A percentile compares a stretch with the other conserved stretches of the same genome.
phyloP scores from a whole-genome alignment of 805 yeast genomes.

The Jamesozyma piceae region DNA sequence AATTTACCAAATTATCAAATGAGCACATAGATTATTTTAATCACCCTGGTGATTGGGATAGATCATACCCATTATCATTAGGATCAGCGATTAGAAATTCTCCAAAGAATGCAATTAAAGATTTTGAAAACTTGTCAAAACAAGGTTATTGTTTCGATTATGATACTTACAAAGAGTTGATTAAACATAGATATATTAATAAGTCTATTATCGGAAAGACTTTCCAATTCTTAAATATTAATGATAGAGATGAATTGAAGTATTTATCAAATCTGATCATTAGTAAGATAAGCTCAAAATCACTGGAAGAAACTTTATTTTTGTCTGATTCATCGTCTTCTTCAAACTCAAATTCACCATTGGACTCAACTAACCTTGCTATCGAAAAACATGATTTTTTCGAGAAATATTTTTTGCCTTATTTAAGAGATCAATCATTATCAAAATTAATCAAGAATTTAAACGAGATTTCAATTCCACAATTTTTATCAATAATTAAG shows the following conservation, averaged over 20 bases:
- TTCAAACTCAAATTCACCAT: too few species aligned
- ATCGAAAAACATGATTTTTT: constrained; percentile 5
- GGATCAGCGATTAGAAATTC: constrained; percentile 23
- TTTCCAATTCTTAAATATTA: constrained; percentile 3
- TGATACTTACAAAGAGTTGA: constrained; percentile 25
- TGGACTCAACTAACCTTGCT: background rate
- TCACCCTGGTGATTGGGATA: constrained; percentile 30
- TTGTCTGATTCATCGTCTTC: too few species aligned
- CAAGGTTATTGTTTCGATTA: constrained; percentile 28
- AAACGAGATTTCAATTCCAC: background rate
- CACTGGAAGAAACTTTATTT: constrained; percentile 7
- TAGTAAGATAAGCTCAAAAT: constrained; percentile 3
- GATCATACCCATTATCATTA: constrained; percentile 23
- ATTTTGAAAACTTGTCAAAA: constrained; percentile 16
- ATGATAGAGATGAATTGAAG: constrained; percentile 15
- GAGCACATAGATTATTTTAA: constrained; percentile 18
- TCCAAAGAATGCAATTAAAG: constrained; percentile 19
- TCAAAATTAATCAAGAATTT: constrained; percentile 15
- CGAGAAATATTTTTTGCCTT: constrained; percentile 11
- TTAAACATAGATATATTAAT: constrained; percentile 13
- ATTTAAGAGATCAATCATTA: constrained; percentile 20
- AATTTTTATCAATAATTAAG: constrained; percentile 13
- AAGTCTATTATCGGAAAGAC: constrained; percentile 14
- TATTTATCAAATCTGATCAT: constrained; percentile 17
- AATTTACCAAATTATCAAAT: constrained; percentile 17